A percentile compares a stretch with the other conserved stretches of the same genome.
Evolutionary conservation across 805 yeast genomes (phyloP).

Genomic region (Spathaspora boniae): DNA sequence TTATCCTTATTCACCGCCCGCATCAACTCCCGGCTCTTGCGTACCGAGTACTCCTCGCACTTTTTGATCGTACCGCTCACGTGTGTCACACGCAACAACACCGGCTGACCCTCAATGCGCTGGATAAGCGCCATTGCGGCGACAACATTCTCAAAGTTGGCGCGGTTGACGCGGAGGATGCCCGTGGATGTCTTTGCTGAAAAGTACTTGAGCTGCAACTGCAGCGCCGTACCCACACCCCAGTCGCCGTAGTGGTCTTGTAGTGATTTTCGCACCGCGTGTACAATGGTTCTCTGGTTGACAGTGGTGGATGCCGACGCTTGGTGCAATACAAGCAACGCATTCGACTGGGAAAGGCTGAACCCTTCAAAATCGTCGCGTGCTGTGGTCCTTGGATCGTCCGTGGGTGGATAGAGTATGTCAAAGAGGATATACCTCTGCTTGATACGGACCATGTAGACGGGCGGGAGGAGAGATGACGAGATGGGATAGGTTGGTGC

Average conservation of each 20-base stretch:
- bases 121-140: conserved; percentile 63
- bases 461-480: no score
- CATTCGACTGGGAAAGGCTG: conserved; percentile 29
- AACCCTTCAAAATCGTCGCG: conserved; percentile 17
- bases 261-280: conserved; percentile 53
- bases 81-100: conserved; percentile 59
- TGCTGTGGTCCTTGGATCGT: neutral
- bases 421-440: conserved; percentile 83
- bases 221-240: conserved; percentile 64
- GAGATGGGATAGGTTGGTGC: conserved; percentile 1
- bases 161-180: conserved; percentile 72
- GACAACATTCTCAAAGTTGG: conserved; percentile 55
- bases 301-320: conserved; percentile 44
- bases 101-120: conserved; percentile 45
- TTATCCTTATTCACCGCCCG: conserved; percentile 11
- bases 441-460: conserved; percentile 90
- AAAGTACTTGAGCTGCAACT: conserved; percentile 71
- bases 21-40: conserved; percentile 39
- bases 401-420: conserved; percentile 54
- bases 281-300: conserved; percentile 47
- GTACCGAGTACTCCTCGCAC: conserved; percentile 67
- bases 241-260: conserved; percentile 72
- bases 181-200: conserved; percentile 81
- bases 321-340: conserved; percentile 47
- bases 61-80: conserved; percentile 87